Percentiles rank a stretch among this genome's conserved stretches.
Evolutionary conservation across 768 basidiomycete species (phyloP).

Genomic region (Amanita subjunquillea): DNA sequence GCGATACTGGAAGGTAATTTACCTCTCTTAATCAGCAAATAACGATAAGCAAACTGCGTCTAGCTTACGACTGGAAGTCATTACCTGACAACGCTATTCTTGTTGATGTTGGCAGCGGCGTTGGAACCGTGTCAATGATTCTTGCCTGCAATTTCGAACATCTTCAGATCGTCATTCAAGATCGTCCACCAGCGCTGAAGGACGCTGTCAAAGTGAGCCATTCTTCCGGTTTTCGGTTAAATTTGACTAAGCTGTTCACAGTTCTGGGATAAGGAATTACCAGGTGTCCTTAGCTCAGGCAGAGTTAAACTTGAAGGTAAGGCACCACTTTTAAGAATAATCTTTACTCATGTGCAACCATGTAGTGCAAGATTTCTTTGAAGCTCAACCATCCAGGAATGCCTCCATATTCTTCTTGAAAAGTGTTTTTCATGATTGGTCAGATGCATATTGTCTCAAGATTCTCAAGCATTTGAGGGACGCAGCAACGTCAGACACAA

Average conservation of each 20-base stretch:
- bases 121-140: conserved; percentile 15
- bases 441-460: conserved; percentile 17
- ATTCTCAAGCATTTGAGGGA: conserved; percentile 23
- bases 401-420: conserved; percentile 26
- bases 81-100: conserved; percentile 13
- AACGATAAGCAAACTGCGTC: not conserved
- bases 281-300: too few species aligned
- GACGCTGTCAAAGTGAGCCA: too few species aligned
- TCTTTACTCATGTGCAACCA: not conserved
- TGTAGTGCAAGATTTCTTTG: conserved; percentile 26
- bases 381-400: conserved; percentile 21
- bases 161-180: too few species aligned
- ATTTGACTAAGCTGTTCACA: too few species aligned
- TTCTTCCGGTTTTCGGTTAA: too few species aligned
- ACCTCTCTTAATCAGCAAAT: too few species aligned
- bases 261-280: too few species aligned
- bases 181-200: too few species aligned
- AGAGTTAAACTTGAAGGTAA: too few species aligned
- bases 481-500: conserved; percentile 21
- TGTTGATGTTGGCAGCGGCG: conserved; percentile 21
- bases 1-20: conserved; percentile 12
- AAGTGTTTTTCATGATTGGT: conserved; percentile 28
- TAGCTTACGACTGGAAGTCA: conserved; percentile 17
- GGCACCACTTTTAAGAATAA: not conserved
- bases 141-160: too few species aligned